These are phyloP conservation scores for Penicillium fimorum DNA, from an alignment of 495 filamentous ascomycete genomes.

Conservation along the genomic window DNA sequence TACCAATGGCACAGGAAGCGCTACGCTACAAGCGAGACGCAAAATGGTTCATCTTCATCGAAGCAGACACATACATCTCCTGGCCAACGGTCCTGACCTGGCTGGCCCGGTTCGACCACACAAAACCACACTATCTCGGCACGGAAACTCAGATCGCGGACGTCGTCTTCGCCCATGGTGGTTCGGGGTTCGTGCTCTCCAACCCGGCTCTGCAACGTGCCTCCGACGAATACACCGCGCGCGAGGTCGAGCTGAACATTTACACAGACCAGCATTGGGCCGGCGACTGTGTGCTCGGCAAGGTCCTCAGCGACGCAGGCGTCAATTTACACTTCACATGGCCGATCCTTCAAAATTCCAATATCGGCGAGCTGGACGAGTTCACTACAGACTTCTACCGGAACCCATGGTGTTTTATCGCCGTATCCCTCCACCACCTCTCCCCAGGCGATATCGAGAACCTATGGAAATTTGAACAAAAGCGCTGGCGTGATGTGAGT, in stretches of 20 bases:
- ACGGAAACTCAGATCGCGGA: slow-evolving; percentile 55
- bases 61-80: slow-evolving; percentile 65
- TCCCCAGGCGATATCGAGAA: slow-evolving; percentile 36
- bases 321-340: slow-evolving; percentile 49
- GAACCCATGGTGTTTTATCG: slow-evolving; percentile 54
- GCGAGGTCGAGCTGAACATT: slow-evolving; percentile 52
- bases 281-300: slow-evolving; percentile 64
- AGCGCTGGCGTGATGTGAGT: slow-evolving; percentile 37
- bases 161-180: slow-evolving; percentile 64
- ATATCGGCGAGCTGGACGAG: slow-evolving; percentile 44
- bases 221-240: slow-evolving; percentile 42
- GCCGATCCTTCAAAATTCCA: slow-evolving; percentile 53
- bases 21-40: slow-evolving; percentile 44
- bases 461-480: slow-evolving; percentile 43
- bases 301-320: slow-evolving; percentile 55
- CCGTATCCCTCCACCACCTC: slow-evolving; percentile 56
- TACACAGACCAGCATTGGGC: slow-evolving; percentile 60
- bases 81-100: slow-evolving; percentile 61
- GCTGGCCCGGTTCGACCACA: slow-evolving; percentile 51
- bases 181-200: slow-evolving; percentile 65
- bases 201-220: slow-evolving; percentile 50
- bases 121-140: slow-evolving; percentile 56
- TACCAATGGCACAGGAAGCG: slow-evolving; percentile 54
- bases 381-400: slow-evolving; percentile 42
- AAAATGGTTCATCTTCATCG: slow-evolving; percentile 69